These are phyloP conservation scores for Camellia oleifera DNA, from an alignment of 179 eudicot genomes.

Conservation along the genomic window DNA sequence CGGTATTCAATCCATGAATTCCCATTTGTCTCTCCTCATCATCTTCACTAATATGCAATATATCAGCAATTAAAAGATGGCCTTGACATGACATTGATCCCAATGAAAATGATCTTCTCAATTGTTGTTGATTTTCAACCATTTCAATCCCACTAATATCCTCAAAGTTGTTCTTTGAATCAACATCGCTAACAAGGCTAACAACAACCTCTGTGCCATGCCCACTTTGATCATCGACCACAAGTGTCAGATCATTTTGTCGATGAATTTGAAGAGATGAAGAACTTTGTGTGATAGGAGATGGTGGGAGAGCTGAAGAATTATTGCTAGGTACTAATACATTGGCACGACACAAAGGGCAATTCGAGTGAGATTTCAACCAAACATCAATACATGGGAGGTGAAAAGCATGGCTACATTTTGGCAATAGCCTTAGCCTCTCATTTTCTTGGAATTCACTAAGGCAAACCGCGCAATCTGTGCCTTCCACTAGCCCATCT, in stretches of 20 bases:
- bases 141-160: not conserved
- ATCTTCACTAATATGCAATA: slow-evolving; percentile 24
- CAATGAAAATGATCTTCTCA: slow-evolving; percentile 29
- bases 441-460: slow-evolving; percentile 67
- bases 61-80: slow-evolving; percentile 31
- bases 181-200: not conserved
- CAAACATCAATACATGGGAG: slow-evolving; percentile 71
- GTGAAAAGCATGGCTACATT: slow-evolving; percentile 82
- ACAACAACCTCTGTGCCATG: not conserved
- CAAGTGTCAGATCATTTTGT: slow-evolving; percentile 21
- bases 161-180: not conserved
- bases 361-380: slow-evolving; percentile 65
- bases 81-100: slow-evolving; percentile 17
- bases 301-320: not conserved
- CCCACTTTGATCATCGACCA: slow-evolving; percentile 18
- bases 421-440: slow-evolving; percentile 65
- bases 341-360: slow-evolving; percentile 73
- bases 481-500: slow-evolving; percentile 55
- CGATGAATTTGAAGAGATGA: slow-evolving; percentile 9
- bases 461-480: slow-evolving; percentile 74
- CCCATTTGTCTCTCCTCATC: slow-evolving; percentile 15
- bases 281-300: not conserved
- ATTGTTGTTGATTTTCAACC: slow-evolving; percentile 2
- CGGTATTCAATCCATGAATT: not conserved
- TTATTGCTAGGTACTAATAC: slow-evolving; percentile 8